Conservation (phyloP, 768 basidiomycete genomes). For the Flagelloscypha sp. region DNA sequence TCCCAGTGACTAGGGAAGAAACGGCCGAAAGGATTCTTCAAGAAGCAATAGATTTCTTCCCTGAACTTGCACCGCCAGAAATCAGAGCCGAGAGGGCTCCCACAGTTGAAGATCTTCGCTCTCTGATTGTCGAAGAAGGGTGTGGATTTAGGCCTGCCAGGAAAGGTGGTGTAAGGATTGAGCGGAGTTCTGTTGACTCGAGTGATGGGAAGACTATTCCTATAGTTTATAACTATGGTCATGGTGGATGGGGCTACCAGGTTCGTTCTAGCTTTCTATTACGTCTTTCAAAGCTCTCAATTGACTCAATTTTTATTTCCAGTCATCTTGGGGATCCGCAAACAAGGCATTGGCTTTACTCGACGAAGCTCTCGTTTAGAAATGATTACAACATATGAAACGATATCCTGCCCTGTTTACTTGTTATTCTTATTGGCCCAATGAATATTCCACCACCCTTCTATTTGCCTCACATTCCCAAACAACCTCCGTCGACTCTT, state of each 20-base stretch:
- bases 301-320: constrained; percentile 28
- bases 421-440: no score
- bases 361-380: no score
- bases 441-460: no score
- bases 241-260: constrained; percentile 13
- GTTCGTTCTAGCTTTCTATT: no score
- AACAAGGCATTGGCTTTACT: constrained; percentile 31
- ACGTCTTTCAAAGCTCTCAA: no score
- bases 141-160: constrained; percentile 39
- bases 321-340: constrained; percentile 47
- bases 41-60: constrained; percentile 19
- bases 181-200: constrained; percentile 24
- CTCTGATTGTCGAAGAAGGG: constrained; percentile 23
- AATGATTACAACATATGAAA: no score
- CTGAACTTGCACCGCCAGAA: constrained; percentile 22
- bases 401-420: no score
- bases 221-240: constrained; percentile 48
- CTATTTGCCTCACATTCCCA: no score
- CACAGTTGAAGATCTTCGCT: constrained; percentile 20
- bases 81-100: constrained; percentile 18
- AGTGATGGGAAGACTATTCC: constrained; percentile 21
- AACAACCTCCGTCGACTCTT: no score
- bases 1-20: constrained; percentile 33
- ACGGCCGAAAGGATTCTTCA: constrained; percentile 35
- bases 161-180: constrained; percentile 41